These are phyloP conservation scores for Datisca glomerata DNA, from an alignment of 306 rosid genomes.

Conservation along the genomic window DNA sequence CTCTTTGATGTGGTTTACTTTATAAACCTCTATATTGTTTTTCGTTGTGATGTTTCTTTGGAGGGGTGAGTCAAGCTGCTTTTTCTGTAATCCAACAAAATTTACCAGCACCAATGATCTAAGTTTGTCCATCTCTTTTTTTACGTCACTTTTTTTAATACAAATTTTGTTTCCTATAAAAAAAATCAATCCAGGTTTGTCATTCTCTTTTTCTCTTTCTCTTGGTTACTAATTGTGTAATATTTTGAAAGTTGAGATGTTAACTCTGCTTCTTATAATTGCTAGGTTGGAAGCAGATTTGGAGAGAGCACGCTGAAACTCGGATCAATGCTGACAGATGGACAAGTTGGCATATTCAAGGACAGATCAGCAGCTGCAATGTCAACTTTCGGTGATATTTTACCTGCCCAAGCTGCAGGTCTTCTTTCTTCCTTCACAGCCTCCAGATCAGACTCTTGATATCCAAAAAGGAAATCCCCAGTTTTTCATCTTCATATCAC, in stretches of 20 bases:
- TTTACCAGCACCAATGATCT: too few species aligned
- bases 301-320: constrained; percentile 95
- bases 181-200: neutral
- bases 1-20: too few species aligned
- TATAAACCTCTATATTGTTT: too few species aligned
- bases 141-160: too few species aligned
- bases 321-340: constrained; percentile 85
- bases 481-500: too few species aligned
- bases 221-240: neutral
- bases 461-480: too few species aligned
- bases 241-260: constrained; percentile 7
- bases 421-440: constrained; percentile 92
- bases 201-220: neutral
- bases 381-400: constrained; percentile 91
- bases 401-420: constrained; percentile 98
- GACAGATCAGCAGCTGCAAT: constrained; percentile 88
- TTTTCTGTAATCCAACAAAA: too few species aligned
- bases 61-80: too few species aligned
- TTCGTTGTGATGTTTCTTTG: too few species aligned
- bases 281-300: constrained; percentile 87
- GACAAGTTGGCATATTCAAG: constrained; percentile 95
- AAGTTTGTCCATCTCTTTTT: too few species aligned
- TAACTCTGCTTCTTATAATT: constrained; percentile 5
- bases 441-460: constrained; percentile 79
- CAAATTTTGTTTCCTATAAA: too few species aligned